These are phyloP conservation scores for Aspergillus japonicus DNA, from an alignment of 2,329 filamentous ascomycete species.

Conservation along the genomic window DNA sequence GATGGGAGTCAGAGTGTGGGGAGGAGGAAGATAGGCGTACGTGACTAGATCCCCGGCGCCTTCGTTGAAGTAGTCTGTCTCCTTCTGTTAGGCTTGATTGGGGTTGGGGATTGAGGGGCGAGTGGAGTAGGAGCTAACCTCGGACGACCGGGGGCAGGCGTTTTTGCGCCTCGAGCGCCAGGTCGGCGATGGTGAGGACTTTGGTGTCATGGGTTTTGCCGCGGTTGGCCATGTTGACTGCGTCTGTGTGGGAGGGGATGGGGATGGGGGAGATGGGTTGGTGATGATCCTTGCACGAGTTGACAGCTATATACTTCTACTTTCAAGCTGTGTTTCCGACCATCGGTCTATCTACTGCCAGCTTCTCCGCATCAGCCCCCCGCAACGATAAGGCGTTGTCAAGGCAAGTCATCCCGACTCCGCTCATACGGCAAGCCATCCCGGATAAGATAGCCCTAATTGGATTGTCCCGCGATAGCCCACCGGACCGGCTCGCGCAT, in stretches of 20 bases:
- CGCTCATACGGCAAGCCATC: background rate
- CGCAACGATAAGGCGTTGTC: background rate
- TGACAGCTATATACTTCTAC: background rate
- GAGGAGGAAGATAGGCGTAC: background rate
- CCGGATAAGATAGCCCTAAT: conserved; percentile 1
- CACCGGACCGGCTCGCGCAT: no score
- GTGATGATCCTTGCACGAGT: no score
- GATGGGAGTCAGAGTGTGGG: no score
- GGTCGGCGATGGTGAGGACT: conserved; percentile 8
- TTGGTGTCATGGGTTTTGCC: background rate
- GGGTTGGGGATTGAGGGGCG: background rate
- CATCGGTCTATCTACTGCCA: no score
- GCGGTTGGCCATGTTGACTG: background rate
- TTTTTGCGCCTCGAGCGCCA: conserved; percentile 1
- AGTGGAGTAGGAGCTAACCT: background rate
- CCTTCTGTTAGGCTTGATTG: background rate
- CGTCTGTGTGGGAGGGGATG: background rate
- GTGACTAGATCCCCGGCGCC: conserved; percentile 9
- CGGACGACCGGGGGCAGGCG: background rate
- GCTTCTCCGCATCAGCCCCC: no score
- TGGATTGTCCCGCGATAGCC: background rate
- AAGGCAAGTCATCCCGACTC: background rate
- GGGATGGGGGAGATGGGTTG: no score
- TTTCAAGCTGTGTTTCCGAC: no score
- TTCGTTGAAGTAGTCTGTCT: conserved; percentile 11